Evolutionary conservation across 371 early-diverging fungal genomes (phyloP), one percentile per base, ranked within the genome.

Genomic region (Syncephalis fuscata): DNA sequence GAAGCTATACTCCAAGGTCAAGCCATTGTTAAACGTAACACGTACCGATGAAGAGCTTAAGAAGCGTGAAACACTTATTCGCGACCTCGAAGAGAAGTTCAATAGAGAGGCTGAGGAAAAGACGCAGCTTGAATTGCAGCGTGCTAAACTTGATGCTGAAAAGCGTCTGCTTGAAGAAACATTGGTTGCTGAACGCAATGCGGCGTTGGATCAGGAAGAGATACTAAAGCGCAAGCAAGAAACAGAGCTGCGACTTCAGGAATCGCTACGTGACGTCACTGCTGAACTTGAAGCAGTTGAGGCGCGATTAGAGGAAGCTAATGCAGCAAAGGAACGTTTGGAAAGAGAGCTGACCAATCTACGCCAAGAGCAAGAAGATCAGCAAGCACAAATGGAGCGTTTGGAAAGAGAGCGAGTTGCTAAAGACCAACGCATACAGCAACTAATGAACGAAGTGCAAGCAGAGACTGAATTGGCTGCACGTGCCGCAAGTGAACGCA

Each of bases 1-100:
- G 92, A 82, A 76, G 49, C 71, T 99, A 23, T 99, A 94, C 67
- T 73, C 84, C 54, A 92, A 94, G 45, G 80, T 98, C 52, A 95
- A 97, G 68, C 98, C 99, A n/a, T 71, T 97, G 39, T 68, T 95
- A 37, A 87, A 82, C 42, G 92, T 92, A 1, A 82, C 79, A 51
- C 78, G 80, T 15, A 64, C 72, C 15, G 88, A 91, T 40, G 75
- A 81, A 48, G 76, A 86, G 66, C 54, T 82, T 32, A 66, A 74
- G 32, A 71, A 75, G 56, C 61, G 71, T 50, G 75, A 85, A 57
- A 78, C 68, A 49, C 38, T 65, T n/a, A 69, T 72, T 24, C 62
- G 63, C 11, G 70, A 68, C 46, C 63, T 76, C 56, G 75, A 76
- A 40, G 76, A 75, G 42, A 63, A 70, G 38, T 62, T 74, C 11